Base-by-base conservation (phyloP, 768 basidiomycete species). In the Rhizopogon vesiculosus region DNA sequence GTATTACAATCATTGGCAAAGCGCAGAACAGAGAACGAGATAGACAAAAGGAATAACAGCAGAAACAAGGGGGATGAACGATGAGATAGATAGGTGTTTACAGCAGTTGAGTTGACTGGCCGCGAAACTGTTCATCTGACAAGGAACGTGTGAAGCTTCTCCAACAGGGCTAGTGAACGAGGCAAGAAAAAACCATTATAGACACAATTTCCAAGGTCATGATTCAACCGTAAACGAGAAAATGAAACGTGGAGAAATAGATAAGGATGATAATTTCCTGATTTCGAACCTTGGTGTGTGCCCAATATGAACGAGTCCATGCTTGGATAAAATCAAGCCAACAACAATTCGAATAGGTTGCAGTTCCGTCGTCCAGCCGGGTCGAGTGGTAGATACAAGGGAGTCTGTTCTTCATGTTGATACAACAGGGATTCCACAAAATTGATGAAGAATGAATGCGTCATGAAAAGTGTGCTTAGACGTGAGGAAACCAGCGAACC, bases 311-410 rank as follows among this genome's bases (percentile, higher is more conserved):
- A 44, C 51, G 41, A 42, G 59, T 59, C 56, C 68, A 61, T 66
- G 59, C 55, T 42, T 53, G 56, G 56, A 51, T 59, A 66, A 63
- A 57, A 63, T 65, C 57, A 59, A 62, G 67, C 62, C 65, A 69
- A 62, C 60, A 50, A 59, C 35, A 57, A 42, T 33, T 39, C 52
- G 58, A 59, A 69, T 71, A 71, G 61, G 63, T 70, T 59, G 61
- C 55, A 59, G 58, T 55, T 54, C 51, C 48, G 54, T 59, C 56
- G 60, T 61, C 62, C 64, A 61, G 61, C 61, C 54, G 48, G 57
- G 56, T 62, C 55, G 60, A 57, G 53, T 62, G 68, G 60, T 71
- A 64, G 69, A 70, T 70, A 70, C 69, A 70, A 62, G 58, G 35
- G 35, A 49, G 33, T 49, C 48, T 63, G 59, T 68, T 61, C 59